phyloP scores from a whole-genome alignment of 345 rosid species.

The Boechera divaricarpa region DNA sequence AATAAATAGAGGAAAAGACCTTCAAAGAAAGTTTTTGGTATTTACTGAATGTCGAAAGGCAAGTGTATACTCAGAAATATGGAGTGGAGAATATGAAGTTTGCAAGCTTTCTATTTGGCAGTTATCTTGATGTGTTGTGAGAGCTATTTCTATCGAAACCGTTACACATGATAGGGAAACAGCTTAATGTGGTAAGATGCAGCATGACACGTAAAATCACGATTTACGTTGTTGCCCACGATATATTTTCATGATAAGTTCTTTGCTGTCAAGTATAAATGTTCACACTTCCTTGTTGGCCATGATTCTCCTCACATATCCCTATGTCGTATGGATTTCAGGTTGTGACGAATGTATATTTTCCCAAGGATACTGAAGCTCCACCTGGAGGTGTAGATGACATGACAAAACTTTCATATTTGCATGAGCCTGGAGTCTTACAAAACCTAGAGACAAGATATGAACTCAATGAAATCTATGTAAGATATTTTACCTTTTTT shows the following conservation, averaged over 20 bases:
- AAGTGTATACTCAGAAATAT: neutral
- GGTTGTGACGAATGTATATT: constrained; percentile 71
- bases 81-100: neutral
- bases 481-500: constrained; percentile 47
- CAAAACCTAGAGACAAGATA: constrained; percentile 78
- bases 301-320: constrained; percentile 29
- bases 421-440: constrained; percentile 95
- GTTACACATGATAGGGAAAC: constrained; percentile 7
- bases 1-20: neutral
- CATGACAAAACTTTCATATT: constrained; percentile 91
- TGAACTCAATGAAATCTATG: constrained; percentile 89
- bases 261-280: neutral
- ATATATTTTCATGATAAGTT: constrained; percentile 26
- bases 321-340: constrained; percentile 37
- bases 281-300: constrained; percentile 2
- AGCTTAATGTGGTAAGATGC: constrained; percentile 8
- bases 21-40: constrained; percentile 12
- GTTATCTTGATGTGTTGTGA: constrained; percentile 27
- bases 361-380: constrained; percentile 86
- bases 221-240: neutral
- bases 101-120: constrained; percentile 14
- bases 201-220: neutral
- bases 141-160: neutral
- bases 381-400: constrained; percentile 93
- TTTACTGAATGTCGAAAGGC: constrained; percentile 9